These are phyloP conservation scores for Trichoderma erinaceum DNA, from an alignment of 495 filamentous ascomycete species.

Conservation along the genomic window DNA sequence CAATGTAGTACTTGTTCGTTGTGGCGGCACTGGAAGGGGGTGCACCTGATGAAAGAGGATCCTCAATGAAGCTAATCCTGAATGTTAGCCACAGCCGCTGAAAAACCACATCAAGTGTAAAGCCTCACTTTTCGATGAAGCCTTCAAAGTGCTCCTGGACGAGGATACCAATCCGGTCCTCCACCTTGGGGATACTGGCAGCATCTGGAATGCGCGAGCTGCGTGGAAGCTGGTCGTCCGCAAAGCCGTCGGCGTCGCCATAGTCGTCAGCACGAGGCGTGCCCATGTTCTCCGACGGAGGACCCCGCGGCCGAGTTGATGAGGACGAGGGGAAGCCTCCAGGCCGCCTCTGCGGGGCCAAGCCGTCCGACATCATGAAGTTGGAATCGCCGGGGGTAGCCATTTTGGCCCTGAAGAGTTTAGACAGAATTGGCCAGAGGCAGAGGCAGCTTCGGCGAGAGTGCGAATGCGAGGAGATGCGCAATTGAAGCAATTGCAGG, in stretches of 20 bases:
- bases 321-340: constrained; percentile 37
- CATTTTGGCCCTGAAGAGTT: background rate
- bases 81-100: constrained; percentile 11
- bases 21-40: constrained; percentile 67
- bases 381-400: constrained; percentile 5
- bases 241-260: constrained; percentile 50
- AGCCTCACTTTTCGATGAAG: constrained; percentile 73
- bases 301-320: constrained; percentile 53
- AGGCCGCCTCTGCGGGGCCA: constrained; percentile 19
- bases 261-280: constrained; percentile 50
- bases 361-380: constrained; percentile 12
- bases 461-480: background rate
- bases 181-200: constrained; percentile 67
- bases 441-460: background rate
- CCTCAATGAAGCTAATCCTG: constrained; percentile 60
- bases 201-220: constrained; percentile 55
- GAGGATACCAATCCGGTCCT: constrained; percentile 78
- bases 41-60: constrained; percentile 63
- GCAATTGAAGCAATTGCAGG: background rate
- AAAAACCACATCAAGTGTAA: background rate
- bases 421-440: background rate
- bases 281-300: constrained; percentile 60
- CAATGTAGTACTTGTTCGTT: constrained; percentile 92
- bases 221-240: constrained; percentile 48
- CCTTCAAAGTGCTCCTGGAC: constrained; percentile 80